Base-by-base conservation (phyloP, 192 early-diverging fungal species). In the Chytriomyces hyalinus region DNA sequence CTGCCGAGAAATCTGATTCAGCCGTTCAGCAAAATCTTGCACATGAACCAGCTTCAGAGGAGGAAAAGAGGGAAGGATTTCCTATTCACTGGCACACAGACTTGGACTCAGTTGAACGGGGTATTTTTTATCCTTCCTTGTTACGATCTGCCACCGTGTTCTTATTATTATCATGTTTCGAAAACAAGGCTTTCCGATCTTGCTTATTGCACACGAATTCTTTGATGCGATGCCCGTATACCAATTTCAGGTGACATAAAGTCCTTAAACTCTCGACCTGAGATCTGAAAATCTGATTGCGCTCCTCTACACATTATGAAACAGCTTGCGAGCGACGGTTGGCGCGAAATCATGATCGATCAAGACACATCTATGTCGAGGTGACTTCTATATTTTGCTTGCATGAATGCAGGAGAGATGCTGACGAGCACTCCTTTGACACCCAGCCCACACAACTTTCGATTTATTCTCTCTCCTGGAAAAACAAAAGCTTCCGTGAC, bases 181-280 rank as follows among this genome's bases (percentile, higher is more conserved):
- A 28, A 24, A 49, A 57, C 53, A 17, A 69, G 65, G 67, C 10
- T 8, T 28, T n/a, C 73, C 89, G 63, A 91, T 93, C 15, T 71
- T 95, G 60, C 81, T 96, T 24, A 84, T 97, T 73, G 95, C 96
- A 0, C 96, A 99, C 83, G 97, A 99, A 84, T 97, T 98, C 68
- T 98, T 99, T 85, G 97, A 99, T 73, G 96, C 97, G 0, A 84
- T 99, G 65, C 96, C 97, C 0, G 85, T 98, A 22, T 92, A 94
- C 85, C 91, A 90, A 72, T 94, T 96, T 78, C 82, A 94, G 79
- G 89, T 92, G 82, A 8, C 66, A 26, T 26, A 36, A 36, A 26
- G 15, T 4, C 9, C 17, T 28, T 51, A 13, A 62, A 45, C 70
- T 67, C 44, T 49, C 67, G 10, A 61, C 73, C 36, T 36, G 36